Evolutionary conservation across 2,329 filamentous ascomycete genomes (phyloP).

Genomic region (Alternaria conjuncta): DNA sequence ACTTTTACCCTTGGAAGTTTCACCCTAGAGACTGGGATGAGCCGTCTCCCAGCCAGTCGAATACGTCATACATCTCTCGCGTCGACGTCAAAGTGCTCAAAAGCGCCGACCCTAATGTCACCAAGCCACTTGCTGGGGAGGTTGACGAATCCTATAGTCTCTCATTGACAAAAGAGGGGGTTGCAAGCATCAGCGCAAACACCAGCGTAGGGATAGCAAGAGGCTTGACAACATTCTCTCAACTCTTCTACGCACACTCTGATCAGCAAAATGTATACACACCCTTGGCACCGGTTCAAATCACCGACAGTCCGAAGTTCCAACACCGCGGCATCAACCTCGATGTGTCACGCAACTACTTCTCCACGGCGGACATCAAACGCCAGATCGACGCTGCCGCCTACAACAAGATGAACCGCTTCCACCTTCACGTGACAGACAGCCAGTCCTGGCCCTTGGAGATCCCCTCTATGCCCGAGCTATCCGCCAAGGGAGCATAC

Average conservation of each 20-base stretch:
- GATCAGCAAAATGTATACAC: constrained; percentile 67
- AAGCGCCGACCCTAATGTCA: constrained; percentile 60
- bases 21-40: constrained; percentile 69
- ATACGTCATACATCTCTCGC: constrained; percentile 61
- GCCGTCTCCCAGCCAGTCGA: constrained; percentile 55
- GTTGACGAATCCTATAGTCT: constrained; percentile 81
- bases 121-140: constrained; percentile 66
- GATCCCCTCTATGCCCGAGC: constrained; percentile 74
- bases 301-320: constrained; percentile 77
- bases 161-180: constrained; percentile 63
- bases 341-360: constrained; percentile 77
- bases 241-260: constrained; percentile 79
- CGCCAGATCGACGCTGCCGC: constrained; percentile 77
- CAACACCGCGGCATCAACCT: constrained; percentile 79
- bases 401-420: constrained; percentile 82
- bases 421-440: constrained; percentile 83
- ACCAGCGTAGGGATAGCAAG: constrained; percentile 73
- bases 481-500: constrained; percentile 78
- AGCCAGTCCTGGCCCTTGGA: constrained; percentile 86
- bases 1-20: constrained; percentile 81
- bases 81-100: constrained; percentile 68
- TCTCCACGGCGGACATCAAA: constrained; percentile 70
- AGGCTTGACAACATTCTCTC: constrained; percentile 77
- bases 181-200: constrained; percentile 67
- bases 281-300: constrained; percentile 70